Conservation (phyloP, 2,329 filamentous ascomycete genomes). For the Hypocreales sp. region DNA sequence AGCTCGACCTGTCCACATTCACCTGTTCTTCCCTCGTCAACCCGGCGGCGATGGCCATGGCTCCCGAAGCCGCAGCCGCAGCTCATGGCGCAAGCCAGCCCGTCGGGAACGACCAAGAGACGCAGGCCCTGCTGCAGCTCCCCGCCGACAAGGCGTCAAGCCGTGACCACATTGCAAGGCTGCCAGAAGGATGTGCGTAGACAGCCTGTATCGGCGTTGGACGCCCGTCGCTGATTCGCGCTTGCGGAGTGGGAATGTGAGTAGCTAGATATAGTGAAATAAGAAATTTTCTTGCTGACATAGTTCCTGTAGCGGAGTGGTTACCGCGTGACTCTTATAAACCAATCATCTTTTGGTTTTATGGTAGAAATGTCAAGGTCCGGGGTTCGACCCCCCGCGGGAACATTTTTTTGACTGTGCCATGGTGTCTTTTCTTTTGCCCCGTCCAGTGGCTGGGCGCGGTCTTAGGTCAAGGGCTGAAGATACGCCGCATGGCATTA, state of each 20-base stretch:
- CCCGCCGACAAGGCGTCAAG: slow-evolving; percentile 38
- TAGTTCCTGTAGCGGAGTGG: slow-evolving; percentile 14
- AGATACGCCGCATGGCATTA: no score
- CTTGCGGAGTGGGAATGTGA: no score
- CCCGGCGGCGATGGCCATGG: slow-evolving; percentile 40
- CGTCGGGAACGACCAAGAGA: slow-evolving; percentile 47
- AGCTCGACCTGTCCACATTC: slow-evolving; percentile 31
- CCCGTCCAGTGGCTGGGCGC: no score
- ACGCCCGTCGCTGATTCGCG: no score
- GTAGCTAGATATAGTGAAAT: no score
- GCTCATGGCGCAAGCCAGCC: slow-evolving; percentile 30
- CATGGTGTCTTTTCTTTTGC: not conserved
- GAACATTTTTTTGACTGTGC: slow-evolving; percentile 6
- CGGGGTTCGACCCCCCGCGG: slow-evolving; percentile 13
- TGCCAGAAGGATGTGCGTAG: no score
- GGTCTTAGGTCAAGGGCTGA: no score
- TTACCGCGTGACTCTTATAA: slow-evolving; percentile 15
- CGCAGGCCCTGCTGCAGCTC: slow-evolving; percentile 40
- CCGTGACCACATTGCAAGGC: no score
- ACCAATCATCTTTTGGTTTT: slow-evolving; percentile 7
- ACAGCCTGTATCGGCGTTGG: no score
- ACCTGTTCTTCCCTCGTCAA: slow-evolving; percentile 37
- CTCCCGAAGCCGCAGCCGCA: slow-evolving; percentile 32
- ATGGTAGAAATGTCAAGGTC: slow-evolving; percentile 12
- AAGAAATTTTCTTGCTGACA: no score